phyloP scores from a whole-genome alignment of 805 yeast genomes.

The Metschnikowia noctiluminum region DNA sequence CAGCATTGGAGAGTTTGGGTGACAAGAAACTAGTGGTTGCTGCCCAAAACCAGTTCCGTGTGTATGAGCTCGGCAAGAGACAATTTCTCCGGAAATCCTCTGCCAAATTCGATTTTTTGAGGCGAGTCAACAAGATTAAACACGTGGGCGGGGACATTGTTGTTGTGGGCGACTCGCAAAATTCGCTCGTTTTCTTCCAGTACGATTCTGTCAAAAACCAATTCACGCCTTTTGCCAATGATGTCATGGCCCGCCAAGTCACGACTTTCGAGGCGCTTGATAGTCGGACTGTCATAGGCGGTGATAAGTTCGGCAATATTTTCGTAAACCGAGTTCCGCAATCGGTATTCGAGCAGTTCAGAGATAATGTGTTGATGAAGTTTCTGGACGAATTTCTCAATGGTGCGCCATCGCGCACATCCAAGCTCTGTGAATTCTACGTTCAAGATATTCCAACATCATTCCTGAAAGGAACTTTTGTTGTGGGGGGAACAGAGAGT shows the following conservation, averaged over 20 bases:
- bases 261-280: conserved; percentile 64
- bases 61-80: conserved; percentile 73
- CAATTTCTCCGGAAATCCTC: conserved; percentile 72
- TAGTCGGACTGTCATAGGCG: conserved; percentile 71
- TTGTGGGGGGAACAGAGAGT: conserved; percentile 61
- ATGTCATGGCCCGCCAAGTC: conserved; percentile 61
- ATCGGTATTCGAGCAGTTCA: conserved; percentile 46
- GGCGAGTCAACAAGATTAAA: conserved; percentile 50
- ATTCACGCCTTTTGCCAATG: conserved; percentile 69
- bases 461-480: conserved; percentile 51
- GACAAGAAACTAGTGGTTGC: conserved; percentile 59
- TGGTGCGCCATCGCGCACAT: conserved; percentile 53
- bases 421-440: conserved; percentile 53
- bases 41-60: conserved; percentile 47
- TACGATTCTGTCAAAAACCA: conserved; percentile 46
- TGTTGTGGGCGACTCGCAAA: conserved; percentile 67
- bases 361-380: conserved; percentile 42
- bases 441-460: conserved; percentile 69
- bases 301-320: conserved; percentile 84
- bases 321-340: conserved; percentile 62
- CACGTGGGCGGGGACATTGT: conserved; percentile 54
- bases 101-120: conserved; percentile 39
- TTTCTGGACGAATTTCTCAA: conserved; percentile 37
- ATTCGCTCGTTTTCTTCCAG: conserved; percentile 57
- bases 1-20: conserved; percentile 49